phyloP scores from a whole-genome alignment of 2,329 filamentous ascomycete genomes.

The Penicillium fuscoglaucum region DNA sequence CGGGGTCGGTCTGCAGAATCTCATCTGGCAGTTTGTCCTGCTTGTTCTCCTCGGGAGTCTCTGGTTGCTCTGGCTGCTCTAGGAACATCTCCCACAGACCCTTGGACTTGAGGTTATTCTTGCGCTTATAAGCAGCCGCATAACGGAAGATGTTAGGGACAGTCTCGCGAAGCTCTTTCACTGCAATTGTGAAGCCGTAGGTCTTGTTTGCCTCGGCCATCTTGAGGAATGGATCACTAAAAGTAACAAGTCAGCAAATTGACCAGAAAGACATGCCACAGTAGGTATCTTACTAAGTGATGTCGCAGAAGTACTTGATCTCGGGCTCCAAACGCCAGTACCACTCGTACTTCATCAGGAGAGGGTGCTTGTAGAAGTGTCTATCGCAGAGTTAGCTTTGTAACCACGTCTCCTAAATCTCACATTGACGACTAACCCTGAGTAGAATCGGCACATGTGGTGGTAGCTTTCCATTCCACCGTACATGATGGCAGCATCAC shows the following conservation, averaged over 20 bases:
- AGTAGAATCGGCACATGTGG: constrained; percentile 99
- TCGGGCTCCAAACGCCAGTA: constrained; percentile 99
- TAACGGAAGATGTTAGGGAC: constrained; percentile 99
- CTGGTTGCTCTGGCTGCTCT: constrained; percentile 58
- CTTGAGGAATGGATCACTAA: constrained; percentile 86
- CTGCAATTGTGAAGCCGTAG: constrained; percentile 97
- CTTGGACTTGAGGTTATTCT: constrained; percentile 84
- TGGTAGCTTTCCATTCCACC: constrained; percentile 98
- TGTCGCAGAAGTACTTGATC: constrained; percentile 99
- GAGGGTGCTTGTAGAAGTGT: constrained; percentile 95
- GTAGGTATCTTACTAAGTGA: constrained; percentile 76
- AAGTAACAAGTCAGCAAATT: constrained; percentile 6
- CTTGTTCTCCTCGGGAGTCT: constrained; percentile 61
- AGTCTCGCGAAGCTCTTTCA: constrained; percentile 96
- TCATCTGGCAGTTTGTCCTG: constrained; percentile 76
- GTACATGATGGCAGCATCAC: constrained; percentile 98
- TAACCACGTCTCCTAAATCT: neutral
- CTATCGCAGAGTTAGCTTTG: constrained; percentile 44
- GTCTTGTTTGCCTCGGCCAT: constrained; percentile 97
- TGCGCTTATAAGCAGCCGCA: constrained; percentile 93
- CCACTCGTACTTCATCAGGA: constrained; percentile 97
- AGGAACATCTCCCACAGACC: constrained; percentile 99
- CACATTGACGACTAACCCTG: constrained; percentile 64
- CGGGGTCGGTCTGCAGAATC: constrained; percentile 73
- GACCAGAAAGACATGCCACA: neutral